A percentile compares a stretch with the other conserved stretches of the same genome.
Evolutionary conservation across 2,329 filamentous ascomycete genomes (phyloP).

Genomic region (Cladosporium sp.): DNA sequence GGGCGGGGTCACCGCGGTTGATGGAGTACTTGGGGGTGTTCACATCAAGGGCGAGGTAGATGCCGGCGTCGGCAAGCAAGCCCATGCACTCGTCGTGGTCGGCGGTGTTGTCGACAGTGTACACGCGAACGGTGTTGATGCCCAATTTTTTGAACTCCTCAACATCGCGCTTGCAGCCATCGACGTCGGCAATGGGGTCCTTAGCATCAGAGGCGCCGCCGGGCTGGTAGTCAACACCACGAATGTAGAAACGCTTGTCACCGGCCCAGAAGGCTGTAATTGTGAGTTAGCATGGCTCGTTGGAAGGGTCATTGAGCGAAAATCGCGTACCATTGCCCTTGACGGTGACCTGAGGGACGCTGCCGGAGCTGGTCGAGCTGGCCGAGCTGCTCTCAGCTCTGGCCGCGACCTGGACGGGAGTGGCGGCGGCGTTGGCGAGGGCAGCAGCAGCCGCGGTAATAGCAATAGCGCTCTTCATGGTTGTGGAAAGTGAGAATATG

Average conservation of each 20-base stretch:
- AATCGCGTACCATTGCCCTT: constrained; percentile 59
- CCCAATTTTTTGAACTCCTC: constrained; percentile 80
- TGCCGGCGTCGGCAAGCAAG: constrained; percentile 75
- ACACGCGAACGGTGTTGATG: constrained; percentile 89
- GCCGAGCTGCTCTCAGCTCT: constrained; percentile 29
- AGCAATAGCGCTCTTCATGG: constrained; percentile 57
- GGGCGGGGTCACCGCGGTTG: constrained; percentile 71
- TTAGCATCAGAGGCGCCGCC: constrained; percentile 63
- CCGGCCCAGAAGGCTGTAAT: constrained; percentile 63
- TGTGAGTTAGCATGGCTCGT: neutral
- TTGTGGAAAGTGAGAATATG: constrained; percentile 19
- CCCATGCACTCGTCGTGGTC: constrained; percentile 86
- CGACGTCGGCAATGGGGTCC: constrained; percentile 75
- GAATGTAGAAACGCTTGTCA: constrained; percentile 61
- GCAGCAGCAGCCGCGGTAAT: constrained; percentile 51
- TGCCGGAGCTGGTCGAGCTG: constrained; percentile 41
- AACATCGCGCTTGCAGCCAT: constrained; percentile 77
- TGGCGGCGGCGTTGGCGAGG: constrained; percentile 48
- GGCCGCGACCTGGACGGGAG: constrained; percentile 41
- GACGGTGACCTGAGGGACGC: constrained; percentile 59
- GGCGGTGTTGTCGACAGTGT: constrained; percentile 84
- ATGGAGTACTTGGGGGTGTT: constrained; percentile 90
- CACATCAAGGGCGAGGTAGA: constrained; percentile 89
- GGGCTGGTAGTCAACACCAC: constrained; percentile 57
- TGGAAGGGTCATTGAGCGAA: constrained; percentile 22